Evolutionary conservation across 129 eudicot species (phyloP).

Genomic region (Sambucus nigra): DNA sequence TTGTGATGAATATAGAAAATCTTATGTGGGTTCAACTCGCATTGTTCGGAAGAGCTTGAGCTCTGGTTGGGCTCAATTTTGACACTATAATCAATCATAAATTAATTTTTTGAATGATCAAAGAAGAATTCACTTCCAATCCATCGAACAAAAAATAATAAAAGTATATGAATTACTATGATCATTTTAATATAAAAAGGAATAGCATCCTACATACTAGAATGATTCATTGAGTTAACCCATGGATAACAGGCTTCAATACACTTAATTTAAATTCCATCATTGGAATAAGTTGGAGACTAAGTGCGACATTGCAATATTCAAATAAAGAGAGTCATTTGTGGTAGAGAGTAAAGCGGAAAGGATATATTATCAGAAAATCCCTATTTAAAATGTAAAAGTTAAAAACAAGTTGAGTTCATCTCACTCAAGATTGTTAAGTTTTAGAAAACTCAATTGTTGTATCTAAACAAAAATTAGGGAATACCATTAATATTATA

Average conservation of each 20-base stretch:
- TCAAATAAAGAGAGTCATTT: background rate
- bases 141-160: background rate
- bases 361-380: no score
- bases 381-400: background rate
- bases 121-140: background rate
- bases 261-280: background rate
- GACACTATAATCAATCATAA: background rate
- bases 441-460: no score
- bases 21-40: no score
- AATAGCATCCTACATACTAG: conserved; percentile 4
- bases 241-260: conserved; percentile 4
- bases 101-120: background rate
- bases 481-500: no score
- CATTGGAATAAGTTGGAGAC: conserved; percentile 5
- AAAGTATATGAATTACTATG: background rate
- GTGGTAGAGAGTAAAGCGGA: background rate
- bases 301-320: background rate
- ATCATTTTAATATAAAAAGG: background rate
- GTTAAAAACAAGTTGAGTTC: conserved; percentile 3
- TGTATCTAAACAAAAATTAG: no score
- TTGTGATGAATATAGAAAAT: no score
- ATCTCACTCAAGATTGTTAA: conserved; percentile 2
- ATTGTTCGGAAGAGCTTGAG: background rate
- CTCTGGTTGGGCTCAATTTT: background rate
- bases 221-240: background rate